Evolutionary conservation across 208 protist species (phyloP), one percentile per base, ranked within the genome.

Genomic region (Leishmania lainsoni): DNA sequence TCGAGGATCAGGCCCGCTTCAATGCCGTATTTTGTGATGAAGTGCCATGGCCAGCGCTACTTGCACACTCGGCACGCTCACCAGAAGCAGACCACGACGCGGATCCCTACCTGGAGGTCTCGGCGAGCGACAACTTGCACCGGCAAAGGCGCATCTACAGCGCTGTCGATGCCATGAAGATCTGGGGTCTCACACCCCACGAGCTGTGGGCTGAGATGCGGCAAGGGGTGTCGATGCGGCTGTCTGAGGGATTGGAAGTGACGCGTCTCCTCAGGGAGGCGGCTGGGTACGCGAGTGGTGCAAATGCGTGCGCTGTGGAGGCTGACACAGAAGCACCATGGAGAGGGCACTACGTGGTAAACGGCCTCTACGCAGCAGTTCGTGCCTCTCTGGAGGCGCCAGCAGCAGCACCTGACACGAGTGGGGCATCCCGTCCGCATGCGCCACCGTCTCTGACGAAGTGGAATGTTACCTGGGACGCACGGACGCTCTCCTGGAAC

Each of bases 391-490:
- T 79, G 39, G 42, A n/a, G 29, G 9, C 26, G 39, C 56, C 68
- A 17, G 10, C 73, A 48, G 10, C 61, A 54, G 12, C 56, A 48
- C 2, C 66, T 32, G 69, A 39, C 1, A 26, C 9, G 2, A 48
- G 26, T 12, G 39, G 3, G 8, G 22, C 45, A 77, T 59, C 17
- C 10, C 32, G 45, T 3, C 20, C 3, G 20, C 35, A 29, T 6
- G 20, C 63, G 3, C 39, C 52, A 5, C 78, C 72, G 14, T 42
- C 22, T 17, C 39, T 86, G 42, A 79, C 63, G 0, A 68, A 81
- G 73, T 86, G 82, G 82, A 69, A 82, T 5, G 68, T 86, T 35
- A 75, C 73, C 39, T 95, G 88, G 88, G 89, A 95, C 54, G 81
- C 87, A 66, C 70, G 77, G 16, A 58, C 82, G 66, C 84, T 91